These are phyloP conservation scores for Phytopythium aichiense DNA, from an alignment of 352 stramenopile species.

Conservation along the genomic window DNA sequence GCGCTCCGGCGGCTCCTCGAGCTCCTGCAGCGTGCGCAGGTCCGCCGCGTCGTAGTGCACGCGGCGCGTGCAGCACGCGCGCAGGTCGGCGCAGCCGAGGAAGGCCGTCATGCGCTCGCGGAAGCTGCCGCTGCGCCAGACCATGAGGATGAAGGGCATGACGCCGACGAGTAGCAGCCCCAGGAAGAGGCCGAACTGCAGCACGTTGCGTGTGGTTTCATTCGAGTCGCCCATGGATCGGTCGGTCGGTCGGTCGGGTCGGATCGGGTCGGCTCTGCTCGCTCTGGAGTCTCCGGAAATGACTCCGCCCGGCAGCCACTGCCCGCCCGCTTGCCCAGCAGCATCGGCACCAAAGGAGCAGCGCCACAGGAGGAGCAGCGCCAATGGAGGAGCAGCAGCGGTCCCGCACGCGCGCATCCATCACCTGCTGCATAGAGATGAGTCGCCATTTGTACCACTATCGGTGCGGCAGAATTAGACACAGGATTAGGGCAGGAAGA, in stretches of 20 bases:
- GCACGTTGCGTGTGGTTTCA: slow-evolving; percentile 25
- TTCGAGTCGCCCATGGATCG: slow-evolving; percentile 17
- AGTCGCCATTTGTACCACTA: neutral
- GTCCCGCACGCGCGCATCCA: neutral
- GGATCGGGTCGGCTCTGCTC: neutral
- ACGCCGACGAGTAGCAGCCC: slow-evolving; percentile 37
- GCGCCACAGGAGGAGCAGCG: neutral
- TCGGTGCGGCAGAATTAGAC: neutral
- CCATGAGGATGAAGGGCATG: slow-evolving; percentile 39
- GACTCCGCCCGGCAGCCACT: neutral
- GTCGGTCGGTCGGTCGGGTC: neutral
- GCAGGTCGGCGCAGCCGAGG: slow-evolving; percentile 32
- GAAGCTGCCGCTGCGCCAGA: slow-evolving; percentile 37
- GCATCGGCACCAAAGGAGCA: neutral
- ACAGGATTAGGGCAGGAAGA: neutral
- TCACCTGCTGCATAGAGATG: slow-evolving; percentile 1
- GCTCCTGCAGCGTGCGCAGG: slow-evolving; percentile 45
- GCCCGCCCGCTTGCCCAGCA: neutral
- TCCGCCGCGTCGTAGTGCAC: slow-evolving; percentile 55
- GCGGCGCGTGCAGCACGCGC: slow-evolving; percentile 17
- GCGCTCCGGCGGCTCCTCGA: slow-evolving; percentile 35
- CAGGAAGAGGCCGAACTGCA: slow-evolving; percentile 48
- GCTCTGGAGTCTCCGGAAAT: neutral
- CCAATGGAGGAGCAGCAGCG: neutral
- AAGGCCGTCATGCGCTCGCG: slow-evolving; percentile 30